These are phyloP conservation scores for Scytalidium lignicola DNA, from an alignment of 2,329 filamentous ascomycete genomes.

Conservation along the genomic window DNA sequence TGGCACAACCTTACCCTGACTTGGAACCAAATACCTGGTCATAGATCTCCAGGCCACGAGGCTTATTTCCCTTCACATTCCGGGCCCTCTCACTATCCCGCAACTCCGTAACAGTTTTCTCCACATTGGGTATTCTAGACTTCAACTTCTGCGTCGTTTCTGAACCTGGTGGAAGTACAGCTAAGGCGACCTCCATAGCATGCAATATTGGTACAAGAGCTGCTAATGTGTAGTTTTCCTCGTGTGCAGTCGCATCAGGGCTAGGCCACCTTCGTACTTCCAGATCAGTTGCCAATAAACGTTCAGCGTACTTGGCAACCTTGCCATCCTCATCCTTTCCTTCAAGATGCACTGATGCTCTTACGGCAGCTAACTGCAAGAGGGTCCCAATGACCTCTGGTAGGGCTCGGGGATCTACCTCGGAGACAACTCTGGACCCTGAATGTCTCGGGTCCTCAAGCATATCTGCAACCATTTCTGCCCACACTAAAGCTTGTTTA, in stretches of 20 bases:
- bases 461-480: conserved; percentile 24
- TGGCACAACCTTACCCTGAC: background rate
- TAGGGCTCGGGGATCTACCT: conserved; percentile 31
- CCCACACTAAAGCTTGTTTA: conserved; percentile 22
- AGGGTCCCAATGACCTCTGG: conserved; percentile 35
- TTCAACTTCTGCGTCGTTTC: conserved; percentile 10
- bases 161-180: conserved; percentile 21
- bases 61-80: background rate
- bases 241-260: background rate
- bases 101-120: background rate
- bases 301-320: conserved; percentile 33
- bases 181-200: conserved; percentile 34
- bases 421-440: conserved; percentile 7
- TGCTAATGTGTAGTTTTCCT: conserved; percentile 23
- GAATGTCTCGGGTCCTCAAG: conserved; percentile 22
- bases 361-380: conserved; percentile 39
- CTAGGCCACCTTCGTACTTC: conserved; percentile 5
- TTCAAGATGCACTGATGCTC: conserved; percentile 29
- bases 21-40: background rate
- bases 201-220: conserved; percentile 33
- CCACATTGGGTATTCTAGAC: conserved; percentile 5
- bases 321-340: conserved; percentile 34
- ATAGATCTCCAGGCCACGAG: conserved; percentile 1
- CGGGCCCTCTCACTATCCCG: background rate
- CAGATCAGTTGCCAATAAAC: conserved; percentile 12